Evolutionary conservation across 257 asterid genomes (phyloP), one percentile per base, ranked within the genome.

Genomic region (Solanum piurae): DNA sequence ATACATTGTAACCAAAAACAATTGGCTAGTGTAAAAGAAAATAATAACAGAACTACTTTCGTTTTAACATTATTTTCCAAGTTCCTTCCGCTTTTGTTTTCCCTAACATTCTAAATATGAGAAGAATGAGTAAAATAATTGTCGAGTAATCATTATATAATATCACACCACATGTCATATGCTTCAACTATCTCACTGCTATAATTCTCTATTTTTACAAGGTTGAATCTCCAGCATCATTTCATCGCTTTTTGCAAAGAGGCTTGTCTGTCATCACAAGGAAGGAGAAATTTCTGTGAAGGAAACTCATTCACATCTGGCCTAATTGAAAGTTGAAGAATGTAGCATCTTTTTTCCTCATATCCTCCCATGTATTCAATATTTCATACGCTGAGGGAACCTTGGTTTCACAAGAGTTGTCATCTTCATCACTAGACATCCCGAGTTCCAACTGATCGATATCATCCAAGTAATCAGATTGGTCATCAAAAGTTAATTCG

Each of bases 381-480:
- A 95, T 97, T 89, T 93, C 95, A 77, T 86, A 10, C 3, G 98
- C 98, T 9, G 98, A 93, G 42, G 98, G 99, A 62, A 80, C 71
- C 73, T 84, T 90, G 23, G 91, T 64, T 88, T 86, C 91, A 25
- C 44, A 44, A 71, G 86, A 87, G 62, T 92, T 91, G 77, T 87
- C 93, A 18, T 5, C 89, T 46, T 87, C 93, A 75, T 85, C 89
- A 55, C 83, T 87, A 36, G 91, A 90, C 83, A 86, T 62, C 62
- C 91, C 86, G 34, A 69, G 85, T 44, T 87, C 92, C 83, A 93
- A 86, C 44, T 87, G 93, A 80, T 91, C 93, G 37, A 74, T 69
- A 33, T 86, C 87, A 40, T 91, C 93, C 18, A 88, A 90, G 33
- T 84, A 80, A 84, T 88, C 88, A 49, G 37, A 49, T 87, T 93